These are phyloP conservation scores for Solanum gandarillasii DNA, from an alignment of 257 asterid genomes.

Conservation along the genomic window DNA sequence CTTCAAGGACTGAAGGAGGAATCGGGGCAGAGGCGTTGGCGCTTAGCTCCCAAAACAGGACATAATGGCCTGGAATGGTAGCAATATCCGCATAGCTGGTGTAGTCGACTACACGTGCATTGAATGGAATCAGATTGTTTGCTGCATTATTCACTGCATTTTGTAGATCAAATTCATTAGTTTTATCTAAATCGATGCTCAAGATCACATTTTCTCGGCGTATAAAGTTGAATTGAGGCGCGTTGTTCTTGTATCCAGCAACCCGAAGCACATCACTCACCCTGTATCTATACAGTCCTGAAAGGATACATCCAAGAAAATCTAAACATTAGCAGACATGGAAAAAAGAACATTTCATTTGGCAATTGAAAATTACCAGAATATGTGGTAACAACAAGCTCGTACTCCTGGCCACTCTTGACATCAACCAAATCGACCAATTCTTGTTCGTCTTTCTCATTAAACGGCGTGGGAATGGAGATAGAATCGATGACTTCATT, in stretches of 20 bases:
- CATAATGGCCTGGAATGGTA: no score
- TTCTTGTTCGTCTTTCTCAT: neutral
- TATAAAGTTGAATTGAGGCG: neutral
- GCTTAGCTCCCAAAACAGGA: no score
- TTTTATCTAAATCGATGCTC: constrained; percentile 36
- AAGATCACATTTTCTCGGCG: neutral
- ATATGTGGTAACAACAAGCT: neutral
- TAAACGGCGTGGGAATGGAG: neutral
- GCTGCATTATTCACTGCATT: constrained; percentile 20
- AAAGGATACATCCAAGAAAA: neutral
- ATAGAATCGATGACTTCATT: neutral
- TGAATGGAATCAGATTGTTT: constrained; percentile 42
- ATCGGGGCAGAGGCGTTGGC: no score
- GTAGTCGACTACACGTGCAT: constrained; percentile 53
- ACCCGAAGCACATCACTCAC: no score
- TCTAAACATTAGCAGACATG: neutral
- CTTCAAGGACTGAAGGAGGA: no score
- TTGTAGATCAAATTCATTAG: constrained; percentile 80
- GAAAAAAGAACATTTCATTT: neutral
- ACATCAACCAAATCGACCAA: neutral
- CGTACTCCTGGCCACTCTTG: neutral
- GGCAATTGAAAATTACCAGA: neutral
- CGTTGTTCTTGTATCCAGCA: no score
- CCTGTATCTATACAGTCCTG: no score
- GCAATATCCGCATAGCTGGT: constrained; percentile 46